These are phyloP conservation scores for Hapsidospora chrysogenum DNA, from an alignment of 495 filamentous ascomycete genomes.

Conservation along the genomic window DNA sequence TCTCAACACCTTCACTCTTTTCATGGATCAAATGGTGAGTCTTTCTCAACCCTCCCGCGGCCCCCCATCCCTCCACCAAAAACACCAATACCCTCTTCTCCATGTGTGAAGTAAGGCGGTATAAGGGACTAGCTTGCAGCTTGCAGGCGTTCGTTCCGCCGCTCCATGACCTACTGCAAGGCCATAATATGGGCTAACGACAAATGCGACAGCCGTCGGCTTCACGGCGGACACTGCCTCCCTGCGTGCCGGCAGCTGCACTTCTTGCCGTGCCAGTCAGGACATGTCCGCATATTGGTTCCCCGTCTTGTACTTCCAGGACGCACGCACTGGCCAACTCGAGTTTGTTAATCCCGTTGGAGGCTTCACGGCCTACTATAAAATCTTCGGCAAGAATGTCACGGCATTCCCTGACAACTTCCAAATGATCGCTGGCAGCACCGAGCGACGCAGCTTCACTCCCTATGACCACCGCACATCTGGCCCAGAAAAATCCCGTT, in stretches of 20 bases:
- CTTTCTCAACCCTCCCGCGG: too few relatives aligned
- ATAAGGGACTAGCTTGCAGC: too few relatives aligned
- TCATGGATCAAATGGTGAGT: constrained; percentile 47
- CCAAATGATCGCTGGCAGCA: constrained; percentile 74
- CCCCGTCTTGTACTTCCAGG: constrained; percentile 45
- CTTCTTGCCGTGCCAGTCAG: constrained; percentile 43
- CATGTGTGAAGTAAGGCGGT: too few relatives aligned
- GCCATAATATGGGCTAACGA: too few relatives aligned
- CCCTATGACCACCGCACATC: constrained; percentile 34
- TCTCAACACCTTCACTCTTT: constrained; percentile 60
- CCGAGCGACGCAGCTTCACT: constrained; percentile 48
- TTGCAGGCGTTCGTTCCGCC: too few relatives aligned
- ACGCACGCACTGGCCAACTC: constrained; percentile 22
- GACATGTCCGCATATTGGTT: constrained; percentile 61
- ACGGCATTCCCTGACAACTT: constrained; percentile 65
- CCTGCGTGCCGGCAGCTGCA: constrained; percentile 28
- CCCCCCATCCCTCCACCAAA: too few relatives aligned
- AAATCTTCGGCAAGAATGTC: constrained; percentile 43
- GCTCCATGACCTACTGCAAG: too few relatives aligned
- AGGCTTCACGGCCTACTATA: constrained; percentile 61
- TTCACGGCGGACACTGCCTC: constrained; percentile 1
- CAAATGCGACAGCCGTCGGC: background rate
- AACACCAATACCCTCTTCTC: too few relatives aligned
- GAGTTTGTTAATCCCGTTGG: constrained; percentile 35
- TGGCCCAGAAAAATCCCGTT: constrained; percentile 58